These are phyloP conservation scores for Stemphylium lycopersici DNA, from an alignment of 2,329 filamentous ascomycete genomes.

Conservation along the genomic window DNA sequence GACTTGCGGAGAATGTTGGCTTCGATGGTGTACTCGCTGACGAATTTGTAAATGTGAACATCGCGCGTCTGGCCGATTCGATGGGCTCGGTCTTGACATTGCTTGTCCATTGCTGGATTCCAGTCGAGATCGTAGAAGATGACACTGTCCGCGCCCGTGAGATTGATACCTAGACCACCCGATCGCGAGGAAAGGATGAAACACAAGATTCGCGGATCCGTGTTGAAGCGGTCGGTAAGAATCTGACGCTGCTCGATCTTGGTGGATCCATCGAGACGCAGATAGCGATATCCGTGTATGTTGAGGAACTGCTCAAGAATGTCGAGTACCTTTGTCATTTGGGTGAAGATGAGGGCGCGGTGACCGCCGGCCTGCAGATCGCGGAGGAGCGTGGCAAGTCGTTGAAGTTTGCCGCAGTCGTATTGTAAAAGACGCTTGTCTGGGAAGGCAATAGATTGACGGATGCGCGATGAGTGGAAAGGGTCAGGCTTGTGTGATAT, in stretches of 20 bases:
- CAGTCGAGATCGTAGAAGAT: constrained; percentile 99
- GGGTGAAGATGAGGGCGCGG: constrained; percentile 95
- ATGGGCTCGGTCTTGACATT: constrained; percentile 96
- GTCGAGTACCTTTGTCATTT: constrained; percentile 98
- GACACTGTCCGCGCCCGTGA: constrained; percentile 95
- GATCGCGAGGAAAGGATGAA: constrained; percentile 97
- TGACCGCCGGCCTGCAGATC: constrained; percentile 88
- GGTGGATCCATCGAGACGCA: constrained; percentile 93
- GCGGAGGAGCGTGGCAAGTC: constrained; percentile 82
- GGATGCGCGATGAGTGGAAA: constrained; percentile 92
- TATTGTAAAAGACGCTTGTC: constrained; percentile 96
- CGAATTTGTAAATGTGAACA: constrained; percentile 87
- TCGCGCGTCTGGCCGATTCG: constrained; percentile 97
- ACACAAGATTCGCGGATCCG: constrained; percentile 86
- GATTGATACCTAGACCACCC: constrained; percentile 92
- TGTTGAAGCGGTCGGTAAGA: constrained; percentile 95
- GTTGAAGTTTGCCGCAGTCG: constrained; percentile 95
- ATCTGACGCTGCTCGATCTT: constrained; percentile 96
- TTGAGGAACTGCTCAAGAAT: constrained; percentile 98
- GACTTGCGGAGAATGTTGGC: constrained; percentile 97
- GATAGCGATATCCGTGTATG: constrained; percentile 95
- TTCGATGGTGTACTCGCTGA: constrained; percentile 77
- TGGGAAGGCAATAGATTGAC: constrained; percentile 92
- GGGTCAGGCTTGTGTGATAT: constrained; percentile 69
- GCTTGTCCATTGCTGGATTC: constrained; percentile 99